These are phyloP conservation scores for Radiomyces spectabilis DNA, from an alignment of 192 early-diverging fungal species.

Conservation along the genomic window DNA sequence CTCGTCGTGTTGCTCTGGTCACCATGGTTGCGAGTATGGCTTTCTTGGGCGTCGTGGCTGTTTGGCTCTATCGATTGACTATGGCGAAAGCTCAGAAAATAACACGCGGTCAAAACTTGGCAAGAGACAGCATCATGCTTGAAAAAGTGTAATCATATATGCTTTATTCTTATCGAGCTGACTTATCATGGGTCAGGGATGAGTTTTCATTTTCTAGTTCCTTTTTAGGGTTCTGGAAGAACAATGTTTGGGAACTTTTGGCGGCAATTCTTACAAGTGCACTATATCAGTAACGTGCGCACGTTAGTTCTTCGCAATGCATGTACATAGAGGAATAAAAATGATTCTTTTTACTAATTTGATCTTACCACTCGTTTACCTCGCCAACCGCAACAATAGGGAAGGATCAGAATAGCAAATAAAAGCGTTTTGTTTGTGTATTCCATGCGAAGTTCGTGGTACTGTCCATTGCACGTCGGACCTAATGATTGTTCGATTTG, in stretches of 20 bases:
- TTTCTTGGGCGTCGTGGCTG: conserved; percentile 9
- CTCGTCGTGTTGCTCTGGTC: conserved; percentile 10
- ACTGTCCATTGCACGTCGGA: conserved; percentile 4
- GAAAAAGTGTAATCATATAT: too few species aligned
- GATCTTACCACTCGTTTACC: conserved; percentile 17
- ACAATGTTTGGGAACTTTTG: conserved; percentile 13
- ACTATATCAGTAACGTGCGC: background rate
- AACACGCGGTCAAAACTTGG: too few species aligned
- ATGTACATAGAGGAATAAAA: too few species aligned
- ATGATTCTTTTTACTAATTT: background rate
- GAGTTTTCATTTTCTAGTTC: too few species aligned
- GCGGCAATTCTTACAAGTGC: conserved; percentile 18
- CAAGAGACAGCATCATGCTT: too few species aligned
- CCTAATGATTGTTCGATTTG: conserved; percentile 20
- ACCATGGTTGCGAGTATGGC: conserved; percentile 12
- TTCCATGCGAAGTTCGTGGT: conserved; percentile 24
- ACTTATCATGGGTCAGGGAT: too few species aligned
- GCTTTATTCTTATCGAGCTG: too few species aligned
- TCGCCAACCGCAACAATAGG: conserved; percentile 23
- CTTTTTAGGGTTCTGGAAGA: conserved; percentile 17
- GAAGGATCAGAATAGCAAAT: conserved; percentile 13
- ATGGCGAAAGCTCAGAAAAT: too few species aligned
- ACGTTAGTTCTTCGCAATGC: background rate
- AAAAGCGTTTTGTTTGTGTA: conserved; percentile 15
- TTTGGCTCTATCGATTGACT: conserved; percentile 26